Conservation (phyloP, 2,329 filamentous ascomycete genomes). For the Beauveria medogensis region DNA sequence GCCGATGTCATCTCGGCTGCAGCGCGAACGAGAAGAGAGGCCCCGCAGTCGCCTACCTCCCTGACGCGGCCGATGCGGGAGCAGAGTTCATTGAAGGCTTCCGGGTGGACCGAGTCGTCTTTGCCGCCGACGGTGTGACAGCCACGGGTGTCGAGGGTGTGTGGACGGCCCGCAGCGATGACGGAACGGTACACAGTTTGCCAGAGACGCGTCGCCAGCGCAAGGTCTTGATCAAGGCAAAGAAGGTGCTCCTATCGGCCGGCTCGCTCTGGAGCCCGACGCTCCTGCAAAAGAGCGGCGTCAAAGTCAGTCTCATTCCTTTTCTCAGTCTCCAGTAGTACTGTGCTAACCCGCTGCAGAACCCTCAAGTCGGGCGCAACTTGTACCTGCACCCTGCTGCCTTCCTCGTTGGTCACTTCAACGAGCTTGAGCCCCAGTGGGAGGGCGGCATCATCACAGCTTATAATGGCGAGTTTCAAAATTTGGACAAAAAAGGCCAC, state of each 20-base stretch:
- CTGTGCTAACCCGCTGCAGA: conserved; percentile 35
- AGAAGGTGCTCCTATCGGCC: conserved; percentile 69
- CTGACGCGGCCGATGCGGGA: conserved; percentile 68
- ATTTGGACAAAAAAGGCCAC: conserved; percentile 72
- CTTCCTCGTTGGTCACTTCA: conserved; percentile 52
- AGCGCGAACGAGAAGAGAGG: conserved; percentile 69
- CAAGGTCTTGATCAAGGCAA: conserved; percentile 65
- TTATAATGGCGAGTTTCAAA: conserved; percentile 68
- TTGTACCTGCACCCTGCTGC: conserved; percentile 73
- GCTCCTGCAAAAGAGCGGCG: conserved; percentile 66
- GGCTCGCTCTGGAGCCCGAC: conserved; percentile 73
- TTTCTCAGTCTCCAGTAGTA: too few species aligned
- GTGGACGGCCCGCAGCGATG: conserved; percentile 65
- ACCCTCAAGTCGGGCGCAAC: conserved; percentile 73
- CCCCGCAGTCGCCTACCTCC: conserved; percentile 67
- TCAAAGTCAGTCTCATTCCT: conserved; percentile 41
- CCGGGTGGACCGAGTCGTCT: conserved; percentile 60
- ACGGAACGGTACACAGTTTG: conserved; percentile 47
- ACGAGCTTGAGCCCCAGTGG: conserved; percentile 63
- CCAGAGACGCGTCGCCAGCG: conserved; percentile 41
- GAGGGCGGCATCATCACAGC: conserved; percentile 71
- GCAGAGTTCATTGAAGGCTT: conserved; percentile 82
- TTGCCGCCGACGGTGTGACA: conserved; percentile 48
- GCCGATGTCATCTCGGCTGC: conserved; percentile 53
- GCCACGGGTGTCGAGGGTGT: conserved; percentile 65